Conservation (phyloP, 179 eudicot genomes). For the Spergularia azorica region DNA sequence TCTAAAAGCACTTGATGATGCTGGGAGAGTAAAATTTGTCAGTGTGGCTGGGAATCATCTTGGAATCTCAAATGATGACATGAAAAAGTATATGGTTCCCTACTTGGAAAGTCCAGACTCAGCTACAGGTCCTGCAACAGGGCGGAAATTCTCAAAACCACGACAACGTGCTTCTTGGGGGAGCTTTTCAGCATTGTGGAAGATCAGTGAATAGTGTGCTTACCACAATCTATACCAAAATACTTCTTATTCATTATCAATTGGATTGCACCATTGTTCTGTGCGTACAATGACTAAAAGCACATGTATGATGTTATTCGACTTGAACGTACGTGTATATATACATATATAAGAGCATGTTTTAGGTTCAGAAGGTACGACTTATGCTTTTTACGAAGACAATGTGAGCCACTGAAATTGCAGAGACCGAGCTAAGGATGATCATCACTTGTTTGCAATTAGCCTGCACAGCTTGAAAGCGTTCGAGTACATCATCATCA, state of each 20-base stretch:
- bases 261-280: constrained; percentile 10
- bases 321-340: not conserved
- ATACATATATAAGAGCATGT: too few species aligned
- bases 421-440: too few species aligned
- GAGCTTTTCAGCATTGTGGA: constrained; percentile 21
- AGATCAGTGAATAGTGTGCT: not conserved
- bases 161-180: constrained; percentile 20
- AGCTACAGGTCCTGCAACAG: constrained; percentile 21
- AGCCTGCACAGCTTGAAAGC: constrained; percentile 10
- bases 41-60: constrained; percentile 80
- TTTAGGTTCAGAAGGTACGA: too few species aligned
- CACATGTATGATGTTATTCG: not conserved
- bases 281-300: constrained; percentile 10
- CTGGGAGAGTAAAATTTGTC: constrained; percentile 68
- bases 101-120: constrained; percentile 46
- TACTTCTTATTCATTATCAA: not conserved
- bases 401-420: too few species aligned
- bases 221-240: not conserved
- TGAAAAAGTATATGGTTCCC: constrained; percentile 65
- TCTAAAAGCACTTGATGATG: constrained; percentile 68
- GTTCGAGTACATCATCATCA: constrained; percentile 11
- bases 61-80: constrained; percentile 54
- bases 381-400: too few species aligned
- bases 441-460: not conserved
- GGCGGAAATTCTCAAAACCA: constrained; percentile 4